Evolutionary conservation across 106 monocot species (phyloP), one percentile per base, ranked within the genome.

Genomic region (Dioscorea alata): DNA sequence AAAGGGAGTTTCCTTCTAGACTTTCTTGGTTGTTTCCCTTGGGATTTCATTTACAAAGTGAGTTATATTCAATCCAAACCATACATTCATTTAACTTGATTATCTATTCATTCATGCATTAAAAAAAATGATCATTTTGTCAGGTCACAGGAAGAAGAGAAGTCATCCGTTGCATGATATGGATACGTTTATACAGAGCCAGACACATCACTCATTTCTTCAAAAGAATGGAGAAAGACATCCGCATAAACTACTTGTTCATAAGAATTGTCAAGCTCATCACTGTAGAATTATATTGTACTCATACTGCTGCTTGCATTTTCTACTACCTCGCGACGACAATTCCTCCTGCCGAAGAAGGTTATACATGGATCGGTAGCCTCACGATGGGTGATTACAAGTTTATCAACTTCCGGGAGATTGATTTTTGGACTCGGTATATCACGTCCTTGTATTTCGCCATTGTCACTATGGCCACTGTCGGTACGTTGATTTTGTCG

Each of bases 11-110:
- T 90, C 23, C 24, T 66, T 22, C 59, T 83, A 52, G 86, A 90
- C 60, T 34, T 86, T 52, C 86, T 90, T 33, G 80, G 90, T 33
- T 86, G 86, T 57, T 49, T 86, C 58, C 90, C 90, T 21, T 90
- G 90, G 90, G 90, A 90, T 62, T 60, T 48, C 68, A 83, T 90
- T 59, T 90, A 90, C 75, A 90, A 90, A 86, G 89, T 89, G 75
- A 61, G 48, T 12, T 66, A 50, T 49, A 50, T 10, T 7, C 48
- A 66, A 12, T 3, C 49, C 10, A 25, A 22, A 17, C 2, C 21
- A 5, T 34, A 34, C 28, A 63, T 32, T 15, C 0, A 60, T 23
- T 22, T 20, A 4, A 10, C 13, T 23, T 25, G 4, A 19, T 60
- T 20, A 25, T 6, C 4, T 42, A 42, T 28, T 28, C 28, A 28